phyloP scores from a whole-genome alignment of 805 yeast genomes.

The Candida quercuum region DNA sequence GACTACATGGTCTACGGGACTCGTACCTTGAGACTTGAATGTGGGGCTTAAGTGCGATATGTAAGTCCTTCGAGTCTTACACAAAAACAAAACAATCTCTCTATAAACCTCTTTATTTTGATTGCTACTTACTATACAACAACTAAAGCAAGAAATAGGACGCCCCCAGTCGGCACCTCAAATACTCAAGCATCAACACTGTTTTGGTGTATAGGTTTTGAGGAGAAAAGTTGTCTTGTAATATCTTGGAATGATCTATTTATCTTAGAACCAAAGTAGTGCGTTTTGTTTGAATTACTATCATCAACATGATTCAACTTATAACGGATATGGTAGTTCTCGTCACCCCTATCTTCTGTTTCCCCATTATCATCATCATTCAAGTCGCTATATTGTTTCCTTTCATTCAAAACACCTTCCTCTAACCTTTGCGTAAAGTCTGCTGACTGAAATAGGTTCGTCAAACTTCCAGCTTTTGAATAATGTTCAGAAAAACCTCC shows the following conservation, averaged over 20 bases:
- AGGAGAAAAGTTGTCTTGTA: not conserved
- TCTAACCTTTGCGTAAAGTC: not conserved
- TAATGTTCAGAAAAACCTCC: no score
- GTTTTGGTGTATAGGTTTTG: not conserved
- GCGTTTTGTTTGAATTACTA: not conserved
- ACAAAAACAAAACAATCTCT: no score
- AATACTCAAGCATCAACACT: not conserved
- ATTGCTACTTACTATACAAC: not conserved
- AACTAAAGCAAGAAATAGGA: not conserved
- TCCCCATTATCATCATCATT: not conserved
- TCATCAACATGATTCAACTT: not conserved
- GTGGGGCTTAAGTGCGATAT: no score
- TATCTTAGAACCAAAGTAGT: not conserved
- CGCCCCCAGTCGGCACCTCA: not conserved
- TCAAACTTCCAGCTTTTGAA: not conserved
- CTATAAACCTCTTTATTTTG: no score
- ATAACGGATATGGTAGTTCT: not conserved
- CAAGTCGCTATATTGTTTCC: not conserved
- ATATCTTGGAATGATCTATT: not conserved
- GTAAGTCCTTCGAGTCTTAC: not conserved
- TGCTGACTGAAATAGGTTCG: not conserved
- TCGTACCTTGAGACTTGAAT: no score
- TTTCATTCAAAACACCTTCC: not conserved
- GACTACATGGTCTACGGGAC: no score
- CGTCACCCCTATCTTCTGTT: not conserved